Evolutionary conservation across 2,329 filamentous ascomycete genomes (phyloP).

Genomic region (Claviceps sp.): DNA sequence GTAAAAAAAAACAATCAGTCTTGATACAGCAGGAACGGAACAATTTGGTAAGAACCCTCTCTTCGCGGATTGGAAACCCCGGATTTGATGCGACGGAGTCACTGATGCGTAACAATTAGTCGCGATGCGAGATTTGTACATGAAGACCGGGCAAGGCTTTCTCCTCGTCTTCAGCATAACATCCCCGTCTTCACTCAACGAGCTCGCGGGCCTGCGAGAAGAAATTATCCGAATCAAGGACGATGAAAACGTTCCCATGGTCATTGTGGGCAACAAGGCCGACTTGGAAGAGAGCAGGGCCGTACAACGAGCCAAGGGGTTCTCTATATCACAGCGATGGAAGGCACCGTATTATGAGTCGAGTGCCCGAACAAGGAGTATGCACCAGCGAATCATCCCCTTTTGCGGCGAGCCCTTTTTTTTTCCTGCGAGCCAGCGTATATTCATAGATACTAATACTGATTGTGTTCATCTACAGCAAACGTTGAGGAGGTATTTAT

Average conservation of each 20-base stretch:
- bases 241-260: slow-evolving; percentile 71
- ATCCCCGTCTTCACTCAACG: slow-evolving; percentile 67
- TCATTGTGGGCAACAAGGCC: slow-evolving; percentile 85
- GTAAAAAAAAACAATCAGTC: slow-evolving; percentile 27
- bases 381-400: neutral
- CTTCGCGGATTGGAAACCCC: neutral
- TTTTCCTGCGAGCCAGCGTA: neutral
- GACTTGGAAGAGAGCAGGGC: slow-evolving; percentile 77
- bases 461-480: slow-evolving; percentile 23
- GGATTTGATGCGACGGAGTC: neutral
- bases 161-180: slow-evolving; percentile 87
- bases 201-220: slow-evolving; percentile 69
- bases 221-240: slow-evolving; percentile 88
- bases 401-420: too few species aligned
- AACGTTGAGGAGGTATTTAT: slow-evolving; percentile 88
- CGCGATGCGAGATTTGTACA: slow-evolving; percentile 68
- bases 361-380: slow-evolving; percentile 62
- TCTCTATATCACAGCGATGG: slow-evolving; percentile 77
- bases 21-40: slow-evolving; percentile 84
- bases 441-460: neutral
- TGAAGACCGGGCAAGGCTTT: slow-evolving; percentile 88
- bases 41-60: slow-evolving; percentile 60
- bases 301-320: slow-evolving; percentile 66
- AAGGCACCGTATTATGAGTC: slow-evolving; percentile 85
- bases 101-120: slow-evolving; percentile 22